A percentile compares a stretch with the other conserved stretches of the same genome.
These are phyloP conservation scores for Rhododendron vialii DNA, from an alignment of 148 eudicot genomes.

Conservation along the genomic window DNA sequence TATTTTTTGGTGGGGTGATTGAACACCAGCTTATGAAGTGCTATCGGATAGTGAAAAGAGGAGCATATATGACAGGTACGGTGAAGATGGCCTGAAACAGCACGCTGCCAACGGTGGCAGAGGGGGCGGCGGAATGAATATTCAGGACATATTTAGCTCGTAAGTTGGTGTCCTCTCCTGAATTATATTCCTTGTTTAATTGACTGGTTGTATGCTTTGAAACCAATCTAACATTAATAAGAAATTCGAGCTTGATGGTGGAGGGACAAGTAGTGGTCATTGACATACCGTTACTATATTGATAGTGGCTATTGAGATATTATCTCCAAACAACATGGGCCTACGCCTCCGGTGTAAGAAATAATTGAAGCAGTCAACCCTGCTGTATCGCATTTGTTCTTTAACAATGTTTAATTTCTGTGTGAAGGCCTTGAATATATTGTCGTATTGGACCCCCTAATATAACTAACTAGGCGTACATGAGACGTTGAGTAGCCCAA, in stretches of 20 bases:
- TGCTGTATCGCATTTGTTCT: neutral
- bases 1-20: conserved; percentile 16
- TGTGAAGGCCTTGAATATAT: neutral
- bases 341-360: neutral
- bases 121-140: conserved; percentile 83
- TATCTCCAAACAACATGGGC: neutral
- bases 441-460: neutral
- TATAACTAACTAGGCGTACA: neutral
- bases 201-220: neutral
- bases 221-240: neutral
- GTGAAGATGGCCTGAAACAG: conserved; percentile 96
- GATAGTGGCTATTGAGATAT: neutral
- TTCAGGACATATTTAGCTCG: conserved; percentile 87
- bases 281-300: neutral
- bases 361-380: neutral
- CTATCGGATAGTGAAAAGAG: conserved; percentile 90
- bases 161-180: conserved; percentile 33
- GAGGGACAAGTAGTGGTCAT: neutral
- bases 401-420: neutral
- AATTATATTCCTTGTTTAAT: neutral
- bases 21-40: conserved; percentile 78
- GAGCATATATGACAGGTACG: conserved; percentile 80
- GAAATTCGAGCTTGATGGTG: neutral
- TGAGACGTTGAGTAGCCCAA: neutral
- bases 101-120: conserved; percentile 81